Evolutionary conservation across 2,329 filamentous ascomycete species (phyloP), one percentile per base, ranked within the genome.

Genomic region (Penicillium sp.): DNA sequence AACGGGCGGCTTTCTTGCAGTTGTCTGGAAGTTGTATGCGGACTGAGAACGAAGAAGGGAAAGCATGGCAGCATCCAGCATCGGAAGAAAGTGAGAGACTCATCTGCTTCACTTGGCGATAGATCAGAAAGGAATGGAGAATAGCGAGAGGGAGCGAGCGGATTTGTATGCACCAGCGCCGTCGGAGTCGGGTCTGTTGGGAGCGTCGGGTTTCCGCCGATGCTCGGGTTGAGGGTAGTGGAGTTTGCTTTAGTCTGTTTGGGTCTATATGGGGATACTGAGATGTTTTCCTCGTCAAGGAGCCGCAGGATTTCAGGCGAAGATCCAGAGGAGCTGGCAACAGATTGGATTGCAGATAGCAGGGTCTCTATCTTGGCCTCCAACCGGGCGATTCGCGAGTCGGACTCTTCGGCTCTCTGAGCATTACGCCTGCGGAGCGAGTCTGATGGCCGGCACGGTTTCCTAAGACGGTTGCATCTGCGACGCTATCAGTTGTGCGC

Each of bases 391-490:
- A 75, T 73, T 33, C 68, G 66, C n/a, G 52, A 60, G 48, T 66
- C 63, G 1, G 71, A 68, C 45, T 63, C 65, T 55, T 66, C 28
- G 11, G 59, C 60, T 47, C 62, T 63, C 18, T 66, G 61, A 16
- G 54, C 57, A 60, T 64, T 64, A 18, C 69, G 66, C 50, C 62
- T 66, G 54, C 71, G 72, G 59, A 66, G 49, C 23, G 68, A 69
- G 18, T 71, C 68, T 30, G 71, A 70, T 30, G 68, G 65, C 50
- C 68, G 61, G 55, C 72, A 74, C 6, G 59, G 49, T 60, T 71
- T 74, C 33, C 63, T 65, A 6, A 74, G 70, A 47, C 71, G 69
- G n/a, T 68, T 53, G 43, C 71, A 75, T 63, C 72, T 69, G 40
- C 9, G 18, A 52, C 35, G 49, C 20, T 60, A 57, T 23, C 23